phyloP scores from a whole-genome alignment of 2,329 filamentous ascomycete species.

The Ascochyta clinopodiicola region DNA sequence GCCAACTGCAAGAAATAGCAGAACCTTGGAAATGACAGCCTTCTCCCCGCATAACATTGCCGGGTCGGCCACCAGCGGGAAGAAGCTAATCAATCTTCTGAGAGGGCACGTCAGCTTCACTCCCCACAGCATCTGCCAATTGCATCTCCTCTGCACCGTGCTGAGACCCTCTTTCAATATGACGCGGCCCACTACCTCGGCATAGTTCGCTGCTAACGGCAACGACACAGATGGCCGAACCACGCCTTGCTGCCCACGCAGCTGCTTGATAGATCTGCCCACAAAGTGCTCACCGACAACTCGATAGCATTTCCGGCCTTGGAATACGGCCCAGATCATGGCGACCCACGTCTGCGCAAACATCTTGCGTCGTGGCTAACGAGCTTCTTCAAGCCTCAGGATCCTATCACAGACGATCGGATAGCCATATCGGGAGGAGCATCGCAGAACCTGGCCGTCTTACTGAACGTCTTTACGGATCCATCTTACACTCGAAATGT shows the following conservation, averaged over 20 bases:
- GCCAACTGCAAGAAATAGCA: constrained; percentile 16
- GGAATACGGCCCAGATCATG: constrained; percentile 79
- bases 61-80: constrained; percentile 37
- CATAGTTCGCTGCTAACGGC: constrained; percentile 23
- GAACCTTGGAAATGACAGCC: constrained; percentile 26
- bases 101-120: constrained; percentile 40
- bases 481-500: constrained; percentile 74
- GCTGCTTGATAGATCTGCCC: constrained; percentile 67
- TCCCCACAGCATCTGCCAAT: constrained; percentile 8
- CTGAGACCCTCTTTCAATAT: constrained; percentile 16
- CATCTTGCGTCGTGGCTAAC: constrained; percentile 75
- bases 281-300: constrained; percentile 66
- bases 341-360: constrained; percentile 62
- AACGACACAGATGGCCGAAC: constrained; percentile 68
- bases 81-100: constrained; percentile 46
- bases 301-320: constrained; percentile 68
- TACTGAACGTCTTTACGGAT: constrained; percentile 82
- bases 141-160: constrained; percentile 11
- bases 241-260: constrained; percentile 69
- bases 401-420: constrained; percentile 60
- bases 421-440: constrained; percentile 87
- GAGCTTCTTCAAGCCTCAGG: constrained; percentile 61
- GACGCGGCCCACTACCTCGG: constrained; percentile 23
- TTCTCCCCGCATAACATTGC: constrained; percentile 39
- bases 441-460: constrained; percentile 78